Conservation (phyloP, 352 stramenopile species). For the Pythium scleroteichum region DNA sequence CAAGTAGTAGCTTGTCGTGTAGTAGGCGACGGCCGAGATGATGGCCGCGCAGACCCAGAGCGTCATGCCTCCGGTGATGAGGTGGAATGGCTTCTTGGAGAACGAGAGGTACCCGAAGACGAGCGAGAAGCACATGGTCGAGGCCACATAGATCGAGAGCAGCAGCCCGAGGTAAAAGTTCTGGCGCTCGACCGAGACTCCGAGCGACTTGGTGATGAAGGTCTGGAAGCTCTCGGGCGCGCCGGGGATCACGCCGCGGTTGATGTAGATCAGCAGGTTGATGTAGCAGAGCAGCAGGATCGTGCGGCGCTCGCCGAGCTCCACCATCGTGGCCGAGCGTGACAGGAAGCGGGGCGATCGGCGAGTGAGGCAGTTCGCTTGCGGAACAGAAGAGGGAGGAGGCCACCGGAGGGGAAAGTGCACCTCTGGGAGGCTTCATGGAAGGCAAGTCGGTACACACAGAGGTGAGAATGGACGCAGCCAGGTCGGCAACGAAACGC, state of each 20-base stretch:
- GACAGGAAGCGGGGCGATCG: neutral
- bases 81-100: constrained; percentile 82
- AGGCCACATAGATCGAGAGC: constrained; percentile 92
- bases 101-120: constrained; percentile 91
- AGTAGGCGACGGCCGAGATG: constrained; percentile 77
- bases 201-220: constrained; percentile 86
- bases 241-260: constrained; percentile 94
- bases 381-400: too few relatives aligned
- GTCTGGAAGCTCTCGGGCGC: constrained; percentile 90
- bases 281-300: constrained; percentile 89
- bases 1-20: constrained; percentile 84
- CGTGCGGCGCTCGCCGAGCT: constrained; percentile 34
- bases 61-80: constrained; percentile 87
- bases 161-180: constrained; percentile 87
- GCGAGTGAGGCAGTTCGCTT: neutral
- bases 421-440: too few relatives aligned
- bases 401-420: too few relatives aligned
- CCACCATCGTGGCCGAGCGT: neutral
- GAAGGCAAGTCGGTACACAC: too few relatives aligned
- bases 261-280: constrained; percentile 95
- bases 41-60: constrained; percentile 90
- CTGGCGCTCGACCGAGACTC: constrained; percentile 57
- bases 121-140: constrained; percentile 90
- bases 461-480: too few relatives aligned
- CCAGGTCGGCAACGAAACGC: too few relatives aligned